These are phyloP conservation scores for Chlorella sp. DNA, from an alignment of 139 green algal species.

Conservation along the genomic window DNA sequence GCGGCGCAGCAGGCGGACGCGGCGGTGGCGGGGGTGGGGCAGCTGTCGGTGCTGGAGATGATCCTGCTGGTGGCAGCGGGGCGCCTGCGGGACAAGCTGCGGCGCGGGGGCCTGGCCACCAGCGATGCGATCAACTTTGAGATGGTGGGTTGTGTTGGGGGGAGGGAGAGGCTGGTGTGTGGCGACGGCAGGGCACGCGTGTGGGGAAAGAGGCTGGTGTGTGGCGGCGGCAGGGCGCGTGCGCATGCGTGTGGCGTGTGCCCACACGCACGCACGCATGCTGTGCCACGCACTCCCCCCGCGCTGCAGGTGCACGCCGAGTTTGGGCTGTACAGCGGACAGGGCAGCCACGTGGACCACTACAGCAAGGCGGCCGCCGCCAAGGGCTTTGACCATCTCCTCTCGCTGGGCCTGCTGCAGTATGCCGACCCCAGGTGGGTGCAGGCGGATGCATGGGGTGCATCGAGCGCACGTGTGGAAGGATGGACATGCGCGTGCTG, in stretches of 20 bases:
- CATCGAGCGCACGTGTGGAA: too few species aligned
- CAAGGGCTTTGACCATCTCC: slow-evolving; percentile 60
- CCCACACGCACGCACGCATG: not conserved
- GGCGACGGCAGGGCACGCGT: not conserved
- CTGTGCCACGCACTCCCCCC: not conserved
- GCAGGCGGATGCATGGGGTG: too few species aligned
- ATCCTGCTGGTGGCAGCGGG: slow-evolving; percentile 62
- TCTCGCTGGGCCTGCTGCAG: slow-evolving; percentile 37
- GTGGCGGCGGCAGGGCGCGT: not conserved
- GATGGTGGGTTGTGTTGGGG: slow-evolving; percentile 36
- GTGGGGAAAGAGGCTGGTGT: not conserved
- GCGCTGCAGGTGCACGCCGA: slow-evolving; percentile 20
- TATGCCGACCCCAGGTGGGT: slow-evolving; percentile 36
- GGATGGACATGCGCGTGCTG: too few species aligned
- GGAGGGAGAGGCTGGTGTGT: slow-evolving; percentile 18
- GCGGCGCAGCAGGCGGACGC: too few species aligned
- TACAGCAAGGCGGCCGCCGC: slow-evolving; percentile 36
- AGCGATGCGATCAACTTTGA: slow-evolving; percentile 60
- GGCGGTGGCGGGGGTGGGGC: slow-evolving; percentile 9
- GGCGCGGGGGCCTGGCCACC: too few species aligned
- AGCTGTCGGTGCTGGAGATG: slow-evolving; percentile 63
- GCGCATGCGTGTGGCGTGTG: not conserved
- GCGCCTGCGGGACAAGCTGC: slow-evolving; percentile 32
- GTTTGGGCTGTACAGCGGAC: slow-evolving; percentile 13
- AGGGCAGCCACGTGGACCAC: slow-evolving; percentile 37